phyloP scores from a whole-genome alignment of 164 flowering plant species.

The Nelumbo lutea region DNA sequence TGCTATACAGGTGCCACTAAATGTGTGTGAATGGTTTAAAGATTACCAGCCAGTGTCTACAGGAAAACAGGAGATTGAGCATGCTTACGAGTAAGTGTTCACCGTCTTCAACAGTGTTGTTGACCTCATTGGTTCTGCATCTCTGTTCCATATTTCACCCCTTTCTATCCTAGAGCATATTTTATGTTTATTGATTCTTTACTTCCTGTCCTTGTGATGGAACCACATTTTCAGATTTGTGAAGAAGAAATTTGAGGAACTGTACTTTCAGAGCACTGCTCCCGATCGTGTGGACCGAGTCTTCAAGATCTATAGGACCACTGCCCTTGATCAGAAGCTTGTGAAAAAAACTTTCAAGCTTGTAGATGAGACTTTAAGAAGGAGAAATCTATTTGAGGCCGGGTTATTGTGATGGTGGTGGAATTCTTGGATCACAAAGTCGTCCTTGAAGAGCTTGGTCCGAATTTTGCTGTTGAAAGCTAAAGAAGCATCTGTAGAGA shows the following conservation, averaged over 20 bases:
- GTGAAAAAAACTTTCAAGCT: constrained; percentile 98
- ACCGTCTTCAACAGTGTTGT: background rate
- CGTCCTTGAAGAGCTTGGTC: constrained; percentile 13
- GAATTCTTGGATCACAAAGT: background rate
- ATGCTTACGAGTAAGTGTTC: constrained; percentile 89
- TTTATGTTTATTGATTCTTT: background rate
- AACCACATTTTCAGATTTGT: constrained; percentile 56
- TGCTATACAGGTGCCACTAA: constrained; percentile 68
- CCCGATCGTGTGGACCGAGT: constrained; percentile 88
- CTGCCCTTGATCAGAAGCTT: constrained; percentile 95
- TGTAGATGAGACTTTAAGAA: constrained; percentile 89
- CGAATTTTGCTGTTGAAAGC: constrained; percentile 1
- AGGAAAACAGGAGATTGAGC: constrained; percentile 93
- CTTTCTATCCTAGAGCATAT: background rate
- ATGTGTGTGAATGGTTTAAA: constrained; percentile 94
- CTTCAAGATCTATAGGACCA: constrained; percentile 92
- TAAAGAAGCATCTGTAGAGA: background rate
- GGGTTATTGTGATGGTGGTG: constrained; percentile 57
- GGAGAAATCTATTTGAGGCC: constrained; percentile 93
- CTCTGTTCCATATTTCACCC: background rate
- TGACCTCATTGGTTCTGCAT: background rate
- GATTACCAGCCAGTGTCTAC: constrained; percentile 88
- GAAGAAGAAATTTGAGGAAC: constrained; percentile 97
- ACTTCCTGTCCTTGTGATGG: background rate
- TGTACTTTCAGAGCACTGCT: constrained; percentile 82